Base-by-base conservation (phyloP, 2,329 filamentous ascomycete species). In the Penicillium capsulatum region DNA sequence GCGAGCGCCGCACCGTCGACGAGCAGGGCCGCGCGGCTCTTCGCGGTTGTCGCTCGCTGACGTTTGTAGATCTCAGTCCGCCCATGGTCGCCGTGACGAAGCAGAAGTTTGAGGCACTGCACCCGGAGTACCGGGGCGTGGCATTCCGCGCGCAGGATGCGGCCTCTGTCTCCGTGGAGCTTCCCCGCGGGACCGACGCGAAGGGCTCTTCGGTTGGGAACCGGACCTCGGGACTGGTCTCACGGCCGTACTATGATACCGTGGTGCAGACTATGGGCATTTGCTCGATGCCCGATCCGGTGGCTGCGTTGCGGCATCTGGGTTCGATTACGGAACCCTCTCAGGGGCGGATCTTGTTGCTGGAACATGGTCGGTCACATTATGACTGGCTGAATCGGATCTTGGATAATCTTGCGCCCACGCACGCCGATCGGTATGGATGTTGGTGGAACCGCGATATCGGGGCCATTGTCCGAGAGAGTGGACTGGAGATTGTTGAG, bases 371-470 rank as follows among this genome's bases (percentile, higher is more conserved):
- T 11, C 60, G 69, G 20, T 70, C 70, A 17, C 45, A 68, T 41
- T 71, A 71, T 44, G 57, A 51, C 16, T 72, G 69, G 67, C 26
- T 74, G 46, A 74, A 75, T 55, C 54, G 55, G 3, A 58, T 72
- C 9, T 52, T 75, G 39, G 71, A 74, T 48, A 68, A 67, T 34
- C 53, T 69, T 39, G 72, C 72, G 2, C 59, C 68, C 3, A 59
- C 64, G 27, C 72, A 74, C 57, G 72, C 72, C 22, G 60, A 72
- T 46, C 59, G 64, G n/a, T 69, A 73, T 58, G 72, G 72, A 11
- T 75, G 72, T 53, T 75, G 72, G 71, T 73, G 68, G 64, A 75
- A 75, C 54, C 63, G 70, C 27, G 71, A 75, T 61, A 72, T 75
- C 32, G 69, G 67, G 22, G 57, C 62, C 38, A 67, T 74, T 47